Evolutionary conservation across 2,329 filamentous ascomycete species (phyloP).

Genomic region (Cladosporium cucumerinum): DNA sequence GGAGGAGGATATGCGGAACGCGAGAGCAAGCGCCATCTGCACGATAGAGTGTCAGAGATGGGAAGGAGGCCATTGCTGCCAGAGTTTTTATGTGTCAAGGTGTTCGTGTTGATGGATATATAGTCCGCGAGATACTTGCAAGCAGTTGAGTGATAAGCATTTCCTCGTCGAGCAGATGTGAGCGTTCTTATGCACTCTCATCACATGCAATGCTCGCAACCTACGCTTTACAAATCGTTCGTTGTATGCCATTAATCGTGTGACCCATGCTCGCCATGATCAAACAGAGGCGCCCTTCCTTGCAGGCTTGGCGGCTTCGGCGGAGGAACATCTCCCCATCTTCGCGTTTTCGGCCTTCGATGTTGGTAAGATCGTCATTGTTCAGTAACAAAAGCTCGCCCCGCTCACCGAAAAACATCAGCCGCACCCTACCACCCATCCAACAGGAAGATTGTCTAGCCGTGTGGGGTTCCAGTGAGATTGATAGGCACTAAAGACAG

Average conservation of each 20-base stretch:
- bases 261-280: background rate
- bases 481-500: background rate
- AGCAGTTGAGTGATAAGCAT: background rate
- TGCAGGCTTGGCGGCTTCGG: background rate
- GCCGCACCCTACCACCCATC: background rate
- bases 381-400: too few relatives aligned
- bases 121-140: background rate
- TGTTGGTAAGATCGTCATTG: background rate
- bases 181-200: background rate
- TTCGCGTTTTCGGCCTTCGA: background rate
- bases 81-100: background rate
- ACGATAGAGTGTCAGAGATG: constrained; percentile 11
- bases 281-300: background rate
- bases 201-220: background rate
- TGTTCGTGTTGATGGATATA: background rate
- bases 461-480: background rate
- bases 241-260: background rate
- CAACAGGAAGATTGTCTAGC: background rate
- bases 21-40: constrained; percentile 10
- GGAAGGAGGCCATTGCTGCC: background rate
- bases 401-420: background rate
- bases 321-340: background rate
- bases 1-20: constrained; percentile 13
- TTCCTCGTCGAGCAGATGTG: background rate
- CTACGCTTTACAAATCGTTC: background rate